These are phyloP conservation scores for Kodamaea nitidulidarum DNA, from an alignment of 805 yeast species.

Conservation along the genomic window DNA sequence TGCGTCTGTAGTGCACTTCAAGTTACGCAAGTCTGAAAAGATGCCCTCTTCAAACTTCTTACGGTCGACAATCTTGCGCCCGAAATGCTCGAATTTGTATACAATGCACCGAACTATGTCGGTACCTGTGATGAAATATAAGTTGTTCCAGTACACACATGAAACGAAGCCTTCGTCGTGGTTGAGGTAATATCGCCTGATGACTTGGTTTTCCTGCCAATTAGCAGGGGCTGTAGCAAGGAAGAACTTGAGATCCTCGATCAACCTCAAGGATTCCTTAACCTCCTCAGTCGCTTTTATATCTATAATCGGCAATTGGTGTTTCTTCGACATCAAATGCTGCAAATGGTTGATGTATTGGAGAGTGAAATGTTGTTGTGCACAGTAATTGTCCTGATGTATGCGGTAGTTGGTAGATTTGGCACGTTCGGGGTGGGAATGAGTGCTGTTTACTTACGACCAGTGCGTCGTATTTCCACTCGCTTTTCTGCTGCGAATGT, in stretches of 20 bases:
- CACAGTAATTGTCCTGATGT: too few species aligned
- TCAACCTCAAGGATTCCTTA: slow-evolving; percentile 52
- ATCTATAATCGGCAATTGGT: slow-evolving; percentile 4
- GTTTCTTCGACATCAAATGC: neutral
- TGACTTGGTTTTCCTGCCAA: slow-evolving; percentile 86
- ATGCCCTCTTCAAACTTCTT: slow-evolving; percentile 97
- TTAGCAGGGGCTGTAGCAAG: slow-evolving; percentile 91
- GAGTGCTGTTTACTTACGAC: slow-evolving; percentile 1
- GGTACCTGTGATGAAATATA: slow-evolving; percentile 90
- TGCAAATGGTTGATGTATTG: neutral
- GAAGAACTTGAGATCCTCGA: slow-evolving; percentile 80
- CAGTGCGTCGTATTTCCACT: neutral
- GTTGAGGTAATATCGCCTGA: slow-evolving; percentile 78
- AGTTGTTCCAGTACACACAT: slow-evolving; percentile 87
- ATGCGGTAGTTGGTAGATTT: too few species aligned
- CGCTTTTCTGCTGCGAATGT: slow-evolving; percentile 1
- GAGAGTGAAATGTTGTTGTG: too few species aligned
- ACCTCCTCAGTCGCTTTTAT: slow-evolving; percentile 15
- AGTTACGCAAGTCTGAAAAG: slow-evolving; percentile 81
- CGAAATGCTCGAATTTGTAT: slow-evolving; percentile 85
- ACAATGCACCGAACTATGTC: slow-evolving; percentile 91
- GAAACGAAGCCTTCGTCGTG: slow-evolving; percentile 90
- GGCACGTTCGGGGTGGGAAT: too few species aligned
- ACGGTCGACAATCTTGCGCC: slow-evolving; percentile 76
- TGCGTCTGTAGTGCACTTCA: slow-evolving; percentile 86